Conservation (phyloP, 495 filamentous ascomycete genomes). For the Penicillium steckii region DNA sequence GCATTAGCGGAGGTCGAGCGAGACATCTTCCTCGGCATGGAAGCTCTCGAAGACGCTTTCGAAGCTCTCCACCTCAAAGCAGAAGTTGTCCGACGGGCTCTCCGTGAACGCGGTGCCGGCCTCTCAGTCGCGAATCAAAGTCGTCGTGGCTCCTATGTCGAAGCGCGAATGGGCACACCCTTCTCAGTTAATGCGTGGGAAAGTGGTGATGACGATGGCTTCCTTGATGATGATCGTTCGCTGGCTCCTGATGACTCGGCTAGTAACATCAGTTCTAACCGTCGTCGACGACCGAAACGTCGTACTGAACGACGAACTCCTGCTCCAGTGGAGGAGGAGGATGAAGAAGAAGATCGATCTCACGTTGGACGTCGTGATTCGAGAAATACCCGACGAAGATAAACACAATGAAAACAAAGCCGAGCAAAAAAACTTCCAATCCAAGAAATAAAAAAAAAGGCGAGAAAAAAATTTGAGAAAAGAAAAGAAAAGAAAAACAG, state of each 20-base stretch:
- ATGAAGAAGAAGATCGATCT: slow-evolving; percentile 50
- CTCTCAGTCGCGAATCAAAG: slow-evolving; percentile 75
- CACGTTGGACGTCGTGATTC: slow-evolving; percentile 31
- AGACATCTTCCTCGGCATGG: slow-evolving; percentile 91
- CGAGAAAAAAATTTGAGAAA: too few relatives aligned
- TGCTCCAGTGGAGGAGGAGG: slow-evolving; percentile 82
- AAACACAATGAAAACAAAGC: too few relatives aligned
- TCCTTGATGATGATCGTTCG: slow-evolving; percentile 59
- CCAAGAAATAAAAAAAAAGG: too few relatives aligned
- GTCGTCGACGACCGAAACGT: slow-evolving; percentile 65
- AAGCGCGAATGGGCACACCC: slow-evolving; percentile 58
- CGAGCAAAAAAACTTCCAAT: too few relatives aligned
- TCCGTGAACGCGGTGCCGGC: slow-evolving; percentile 78
- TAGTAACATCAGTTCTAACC: slow-evolving; percentile 80
- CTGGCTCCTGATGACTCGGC: slow-evolving; percentile 73
- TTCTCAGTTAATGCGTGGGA: slow-evolving; percentile 45
- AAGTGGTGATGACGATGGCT: slow-evolving; percentile 60
- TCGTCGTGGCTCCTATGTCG: slow-evolving; percentile 54
- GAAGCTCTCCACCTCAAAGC: slow-evolving; percentile 86
- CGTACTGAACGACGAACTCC: slow-evolving; percentile 76
- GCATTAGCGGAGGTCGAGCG: slow-evolving; percentile 87
- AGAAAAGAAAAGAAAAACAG: too few relatives aligned
- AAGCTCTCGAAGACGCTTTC: slow-evolving; percentile 91
- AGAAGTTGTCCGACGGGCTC: slow-evolving; percentile 72
- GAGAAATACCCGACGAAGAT: slow-evolving; percentile 28